These are phyloP conservation scores for Pichia kudriavzevii DNA, from an alignment of 1,139 yeast genomes.

Conservation along the genomic window DNA sequence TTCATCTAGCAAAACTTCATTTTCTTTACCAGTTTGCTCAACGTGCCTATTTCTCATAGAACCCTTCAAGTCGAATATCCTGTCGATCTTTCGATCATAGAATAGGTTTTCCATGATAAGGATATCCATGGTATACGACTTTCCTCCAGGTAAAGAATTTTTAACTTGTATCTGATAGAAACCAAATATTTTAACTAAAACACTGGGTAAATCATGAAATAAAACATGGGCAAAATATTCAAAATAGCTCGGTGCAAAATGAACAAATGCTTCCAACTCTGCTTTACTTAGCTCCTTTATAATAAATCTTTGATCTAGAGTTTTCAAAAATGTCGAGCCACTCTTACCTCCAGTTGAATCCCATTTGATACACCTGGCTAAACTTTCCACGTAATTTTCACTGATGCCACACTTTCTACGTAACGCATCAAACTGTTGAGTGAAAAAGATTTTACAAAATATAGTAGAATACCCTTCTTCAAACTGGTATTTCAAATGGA, in stretches of 20 bases:
- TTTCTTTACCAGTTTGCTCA: constrained; percentile 90
- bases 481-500: constrained; percentile 86
- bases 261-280: constrained; percentile 88
- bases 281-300: constrained; percentile 83
- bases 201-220: constrained; percentile 91
- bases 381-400: constrained; percentile 73
- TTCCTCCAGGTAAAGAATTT: constrained; percentile 60
- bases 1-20: constrained; percentile 91
- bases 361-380: constrained; percentile 92
- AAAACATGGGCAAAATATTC: constrained; percentile 93
- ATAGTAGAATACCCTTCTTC: constrained; percentile 77
- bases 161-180: constrained; percentile 88
- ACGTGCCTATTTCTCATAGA: constrained; percentile 97
- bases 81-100: constrained; percentile 71
- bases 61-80: constrained; percentile 94
- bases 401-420: constrained; percentile 76
- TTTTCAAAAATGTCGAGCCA: constrained; percentile 89
- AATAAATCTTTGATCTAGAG: constrained; percentile 81
- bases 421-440: constrained; percentile 95
- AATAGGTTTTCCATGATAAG: constrained; percentile 94
- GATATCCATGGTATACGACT: constrained; percentile 78
- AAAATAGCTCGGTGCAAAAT: constrained; percentile 94
- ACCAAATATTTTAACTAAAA: constrained; percentile 90
- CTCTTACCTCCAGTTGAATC: constrained; percentile 95
- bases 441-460: constrained; percentile 89